These are phyloP conservation scores for Zea luxurians DNA, from an alignment of 176 grass and related monocot species.

Conservation along the genomic window DNA sequence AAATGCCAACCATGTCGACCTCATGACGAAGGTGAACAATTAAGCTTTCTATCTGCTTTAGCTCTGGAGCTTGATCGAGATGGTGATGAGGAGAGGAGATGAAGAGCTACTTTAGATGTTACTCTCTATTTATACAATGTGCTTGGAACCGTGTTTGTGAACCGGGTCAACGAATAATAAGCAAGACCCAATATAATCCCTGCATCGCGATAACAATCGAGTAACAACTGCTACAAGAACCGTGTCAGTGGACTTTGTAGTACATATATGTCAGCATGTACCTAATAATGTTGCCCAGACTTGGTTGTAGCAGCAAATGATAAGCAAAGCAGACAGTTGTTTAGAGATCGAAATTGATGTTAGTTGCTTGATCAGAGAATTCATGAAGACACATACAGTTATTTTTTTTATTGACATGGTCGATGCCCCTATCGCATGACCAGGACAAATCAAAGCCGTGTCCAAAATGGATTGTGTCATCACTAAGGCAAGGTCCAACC, in stretches of 20 bases:
- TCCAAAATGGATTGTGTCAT: too few relatives aligned
- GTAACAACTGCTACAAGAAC: not conserved
- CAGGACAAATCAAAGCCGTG: not conserved
- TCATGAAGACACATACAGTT: not conserved
- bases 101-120: not conserved
- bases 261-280: not conserved
- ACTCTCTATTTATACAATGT: constrained; percentile 4
- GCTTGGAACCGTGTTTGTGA: not conserved
- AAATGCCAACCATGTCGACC: not conserved
- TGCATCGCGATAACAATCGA: not conserved
- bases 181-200: not conserved
- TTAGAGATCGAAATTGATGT: not conserved
- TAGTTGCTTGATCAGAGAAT: not conserved
- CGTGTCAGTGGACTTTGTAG: not conserved
- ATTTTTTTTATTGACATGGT: not conserved
- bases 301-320: not conserved
- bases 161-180: constrained; percentile 17
- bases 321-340: not conserved
- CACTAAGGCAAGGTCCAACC: too few relatives aligned
- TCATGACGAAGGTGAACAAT: not conserved
- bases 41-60: not conserved
- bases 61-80: not conserved
- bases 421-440: not conserved
- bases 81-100: not conserved
- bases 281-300: not conserved